Evolutionary conservation across 2,329 filamentous ascomycete species (phyloP), one percentile per base, ranked within the genome.

Genomic region (Fusarium longipes): DNA sequence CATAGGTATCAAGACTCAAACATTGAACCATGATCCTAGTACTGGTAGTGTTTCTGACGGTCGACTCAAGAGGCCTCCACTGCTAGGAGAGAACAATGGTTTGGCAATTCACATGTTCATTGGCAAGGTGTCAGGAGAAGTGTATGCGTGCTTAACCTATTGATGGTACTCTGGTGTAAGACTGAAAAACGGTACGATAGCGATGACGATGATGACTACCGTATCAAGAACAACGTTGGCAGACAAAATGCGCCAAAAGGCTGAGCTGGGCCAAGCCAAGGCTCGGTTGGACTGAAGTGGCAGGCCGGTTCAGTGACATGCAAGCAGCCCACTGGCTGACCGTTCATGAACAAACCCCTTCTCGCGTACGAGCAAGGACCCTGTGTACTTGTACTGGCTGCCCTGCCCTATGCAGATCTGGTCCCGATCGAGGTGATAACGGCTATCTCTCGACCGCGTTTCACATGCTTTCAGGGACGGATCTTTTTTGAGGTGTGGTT

Each of bases 381-480:
- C 56, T 65, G 55, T 60, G 29, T 32, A 20, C 55, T 39, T 60
- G 44, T 38, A 32, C 30, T 25, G 32, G 11, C 47, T 50, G 42
- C 47, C 20, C 29, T 32, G 38, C 39, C 20, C 22, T 24, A 68
- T 66, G 60, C 51, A 62, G 48, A 60, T 61, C 61, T n/a, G 20
- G 22, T 24, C 60, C 60, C 15, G 61, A 60, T 53, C 39, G 36
- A 29, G 38, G 42, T 32, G 64, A 65, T 50, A 66, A 50, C 39
- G 25, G 42, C 25, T 66, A 69, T 68, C 56, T 66, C 29, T 53
- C 36, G 47, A 62, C 65, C 40, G 48, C 27, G 51, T 69, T 62
- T 68, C 65, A 68, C 65, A 68, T 68, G 65, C 56, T 66, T 66
- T 66, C 65, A 68, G 35, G 61, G 51, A 44, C 61, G 63, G 44